phyloP scores from a whole-genome alignment of 2,329 filamentous ascomycete species.

The Mycosphaerelloides madeirae region DNA sequence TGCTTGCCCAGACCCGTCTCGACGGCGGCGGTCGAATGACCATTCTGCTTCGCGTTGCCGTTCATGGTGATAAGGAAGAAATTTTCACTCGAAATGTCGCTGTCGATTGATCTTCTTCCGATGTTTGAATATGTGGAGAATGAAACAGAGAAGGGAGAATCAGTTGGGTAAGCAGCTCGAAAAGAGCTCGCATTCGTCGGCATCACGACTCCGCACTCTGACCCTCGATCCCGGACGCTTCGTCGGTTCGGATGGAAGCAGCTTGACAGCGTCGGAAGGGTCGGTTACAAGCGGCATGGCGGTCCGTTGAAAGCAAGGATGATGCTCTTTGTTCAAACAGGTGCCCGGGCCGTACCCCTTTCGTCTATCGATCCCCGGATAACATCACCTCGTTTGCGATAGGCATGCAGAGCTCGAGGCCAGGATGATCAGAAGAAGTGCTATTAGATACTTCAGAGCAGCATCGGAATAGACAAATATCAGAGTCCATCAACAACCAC shows the following conservation, averaged over 20 bases:
- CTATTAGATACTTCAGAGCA: neutral
- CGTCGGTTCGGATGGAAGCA: neutral
- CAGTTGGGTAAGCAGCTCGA: neutral
- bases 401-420: neutral
- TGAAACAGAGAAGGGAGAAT: neutral
- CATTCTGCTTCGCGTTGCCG: constrained; percentile 1
- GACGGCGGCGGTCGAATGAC: neutral
- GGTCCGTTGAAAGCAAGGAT: too few relatives aligned
- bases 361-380: neutral
- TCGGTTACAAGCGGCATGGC: neutral
- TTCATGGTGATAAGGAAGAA: neutral
- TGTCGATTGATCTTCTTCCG: too few relatives aligned
- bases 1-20: constrained; percentile 11
- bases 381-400: neutral
- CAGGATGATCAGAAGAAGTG: neutral
- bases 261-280: neutral
- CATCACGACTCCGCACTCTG: neutral
- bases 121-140: neutral
- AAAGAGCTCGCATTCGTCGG: neutral
- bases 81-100: neutral
- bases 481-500: neutral
- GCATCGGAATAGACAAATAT: neutral
- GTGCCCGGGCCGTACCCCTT: neutral
- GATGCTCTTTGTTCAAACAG: neutral
- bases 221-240: neutral